These are phyloP conservation scores for Suzukiozyma palmioleophila DNA, from an alignment of 1,139 yeast genomes.

Conservation along the genomic window DNA sequence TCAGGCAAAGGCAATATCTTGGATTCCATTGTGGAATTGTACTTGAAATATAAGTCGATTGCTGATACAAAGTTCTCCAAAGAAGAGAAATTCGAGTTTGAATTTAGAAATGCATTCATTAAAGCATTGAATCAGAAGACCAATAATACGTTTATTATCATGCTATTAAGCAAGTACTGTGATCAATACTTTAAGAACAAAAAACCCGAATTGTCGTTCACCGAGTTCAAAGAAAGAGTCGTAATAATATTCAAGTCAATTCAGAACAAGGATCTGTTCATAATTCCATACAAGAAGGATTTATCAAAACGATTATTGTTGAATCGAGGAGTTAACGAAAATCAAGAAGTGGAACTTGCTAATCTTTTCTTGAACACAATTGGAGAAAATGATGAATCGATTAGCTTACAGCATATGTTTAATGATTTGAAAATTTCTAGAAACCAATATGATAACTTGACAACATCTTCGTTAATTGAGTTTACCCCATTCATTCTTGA, in stretches of 20 bases:
- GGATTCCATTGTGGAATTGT: slow-evolving; percentile 8
- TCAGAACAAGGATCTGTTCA: slow-evolving; percentile 31
- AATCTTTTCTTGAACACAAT: slow-evolving; percentile 20
- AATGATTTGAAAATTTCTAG: slow-evolving; percentile 25
- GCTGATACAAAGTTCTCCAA: slow-evolving; percentile 10
- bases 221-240: slow-evolving; percentile 18
- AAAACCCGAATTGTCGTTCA: slow-evolving; percentile 11
- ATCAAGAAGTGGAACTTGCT: slow-evolving; percentile 23
- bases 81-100: slow-evolving; percentile 23
- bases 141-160: slow-evolving; percentile 17
- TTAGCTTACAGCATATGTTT: slow-evolving; percentile 30
- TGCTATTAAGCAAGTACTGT: slow-evolving; percentile 31
- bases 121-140: slow-evolving; percentile 19
- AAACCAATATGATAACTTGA: slow-evolving; percentile 12
- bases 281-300: slow-evolving; percentile 30
- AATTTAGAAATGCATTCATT: slow-evolving; percentile 24
- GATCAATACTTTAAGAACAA: slow-evolving; percentile 25
- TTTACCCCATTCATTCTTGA: slow-evolving; percentile 34
- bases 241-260: slow-evolving; percentile 30
- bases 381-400: slow-evolving; percentile 35
- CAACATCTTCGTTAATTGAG: slow-evolving; percentile 10
- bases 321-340: slow-evolving; percentile 17
- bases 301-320: slow-evolving; percentile 31
- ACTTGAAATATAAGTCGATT: slow-evolving; percentile 10
- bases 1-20: slow-evolving; percentile 1